Evolutionary conservation across 352 stramenopile species (phyloP).

Genomic region (Phytophthora hybrid): DNA sequence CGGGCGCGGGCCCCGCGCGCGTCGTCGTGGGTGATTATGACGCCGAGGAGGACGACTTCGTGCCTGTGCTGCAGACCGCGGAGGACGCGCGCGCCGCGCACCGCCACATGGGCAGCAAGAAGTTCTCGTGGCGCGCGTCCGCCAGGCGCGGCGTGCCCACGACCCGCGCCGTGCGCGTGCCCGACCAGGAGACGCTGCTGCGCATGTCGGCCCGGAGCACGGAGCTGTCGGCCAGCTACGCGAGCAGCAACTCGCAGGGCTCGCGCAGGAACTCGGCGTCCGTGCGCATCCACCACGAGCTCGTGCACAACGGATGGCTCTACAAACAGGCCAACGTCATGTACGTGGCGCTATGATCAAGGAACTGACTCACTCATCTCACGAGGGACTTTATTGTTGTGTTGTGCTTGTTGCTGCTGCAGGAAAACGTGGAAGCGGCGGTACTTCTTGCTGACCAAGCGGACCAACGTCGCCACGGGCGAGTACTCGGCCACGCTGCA

Average conservation of each 20-base stretch:
- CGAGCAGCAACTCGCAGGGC: constrained; percentile 50
- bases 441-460: constrained; percentile 89
- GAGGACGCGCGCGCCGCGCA: constrained; percentile 60
- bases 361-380: not conserved
- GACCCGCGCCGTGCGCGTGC: constrained; percentile 38
- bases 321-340: constrained; percentile 72
- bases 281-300: constrained; percentile 51
- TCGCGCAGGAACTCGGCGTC: constrained; percentile 44
- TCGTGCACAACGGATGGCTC: constrained; percentile 63
- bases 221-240: constrained; percentile 45
- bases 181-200: constrained; percentile 57
- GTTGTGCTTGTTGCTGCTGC: constrained; percentile 15
- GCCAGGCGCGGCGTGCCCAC: constrained; percentile 34
- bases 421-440: constrained; percentile 90
- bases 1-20: constrained; percentile 38
- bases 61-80: constrained; percentile 73
- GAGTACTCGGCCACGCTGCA: constrained; percentile 81
- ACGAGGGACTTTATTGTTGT: not conserved
- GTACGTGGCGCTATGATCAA: constrained; percentile 32
- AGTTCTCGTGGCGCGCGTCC: constrained; percentile 62
- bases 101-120: constrained; percentile 51
- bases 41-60: constrained; percentile 59
- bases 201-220: constrained; percentile 56
- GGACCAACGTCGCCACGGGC: constrained; percentile 69
- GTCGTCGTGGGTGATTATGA: constrained; percentile 49